These are phyloP conservation scores for Sarcodon sp. DNA, from an alignment of 768 basidiomycete species.

Conservation along the genomic window DNA sequence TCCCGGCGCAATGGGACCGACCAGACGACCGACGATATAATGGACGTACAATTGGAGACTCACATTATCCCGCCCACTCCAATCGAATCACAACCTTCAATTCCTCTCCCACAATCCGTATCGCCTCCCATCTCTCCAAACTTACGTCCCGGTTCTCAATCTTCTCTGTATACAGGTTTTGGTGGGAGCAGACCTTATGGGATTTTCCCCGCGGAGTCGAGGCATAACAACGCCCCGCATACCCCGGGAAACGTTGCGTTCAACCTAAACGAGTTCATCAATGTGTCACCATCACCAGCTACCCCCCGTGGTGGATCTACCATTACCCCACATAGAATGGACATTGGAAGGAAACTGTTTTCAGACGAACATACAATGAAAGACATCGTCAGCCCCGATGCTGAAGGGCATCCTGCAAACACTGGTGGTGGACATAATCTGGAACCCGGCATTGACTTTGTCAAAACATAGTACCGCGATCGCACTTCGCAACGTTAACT, in stretches of 20 bases:
- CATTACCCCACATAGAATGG: slow-evolving; percentile 31
- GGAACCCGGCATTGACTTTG: slow-evolving; percentile 12
- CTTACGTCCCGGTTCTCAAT: slow-evolving; percentile 1
- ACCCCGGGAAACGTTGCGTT: slow-evolving; percentile 29
- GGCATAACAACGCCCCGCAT: slow-evolving; percentile 19
- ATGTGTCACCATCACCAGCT: slow-evolving; percentile 56
- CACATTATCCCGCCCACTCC: neutral
- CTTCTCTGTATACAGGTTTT: slow-evolving; percentile 3
- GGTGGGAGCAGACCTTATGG: slow-evolving; percentile 3
- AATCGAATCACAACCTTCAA: neutral
- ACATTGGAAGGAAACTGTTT: slow-evolving; percentile 56
- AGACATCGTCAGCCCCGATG: neutral
- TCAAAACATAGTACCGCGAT: slow-evolving; percentile 2
- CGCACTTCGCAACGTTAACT: too few species aligned
- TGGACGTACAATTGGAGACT: neutral
- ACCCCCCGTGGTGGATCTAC: slow-evolving; percentile 17
- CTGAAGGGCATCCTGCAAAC: neutral
- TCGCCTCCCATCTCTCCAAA: slow-evolving; percentile 1
- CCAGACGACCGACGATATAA: neutral
- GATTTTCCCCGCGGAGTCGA: neutral
- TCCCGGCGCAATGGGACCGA: neutral
- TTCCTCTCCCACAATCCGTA: neutral
- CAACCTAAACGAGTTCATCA: slow-evolving; percentile 61
- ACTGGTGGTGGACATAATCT: slow-evolving; percentile 5
- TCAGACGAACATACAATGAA: slow-evolving; percentile 43